phyloP scores from a whole-genome alignment of 192 early-diverging fungal species.

The Phycomyces blakesleeanus region DNA sequence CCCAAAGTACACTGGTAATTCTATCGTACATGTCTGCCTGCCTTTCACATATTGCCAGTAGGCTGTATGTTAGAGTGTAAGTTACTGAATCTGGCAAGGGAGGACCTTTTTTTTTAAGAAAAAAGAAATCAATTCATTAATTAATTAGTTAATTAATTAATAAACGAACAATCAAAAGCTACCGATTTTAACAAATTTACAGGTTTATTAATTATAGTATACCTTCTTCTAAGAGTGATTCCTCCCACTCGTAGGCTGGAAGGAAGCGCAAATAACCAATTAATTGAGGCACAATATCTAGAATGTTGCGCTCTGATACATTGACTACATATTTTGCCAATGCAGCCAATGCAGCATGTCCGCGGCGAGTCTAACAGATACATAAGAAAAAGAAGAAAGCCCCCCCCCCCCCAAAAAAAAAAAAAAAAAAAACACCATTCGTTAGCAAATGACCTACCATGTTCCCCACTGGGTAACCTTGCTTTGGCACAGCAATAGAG shows the following conservation, averaged over 20 bases:
- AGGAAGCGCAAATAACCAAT: constrained; percentile 28
- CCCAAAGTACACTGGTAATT: constrained; percentile 26
- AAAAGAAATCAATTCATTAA: too few relatives aligned
- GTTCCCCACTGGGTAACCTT: neutral
- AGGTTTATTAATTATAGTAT: neutral
- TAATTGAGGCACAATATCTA: constrained; percentile 17
- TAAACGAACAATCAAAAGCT: neutral
- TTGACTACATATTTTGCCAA: constrained; percentile 22
- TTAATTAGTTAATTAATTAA: too few relatives aligned
- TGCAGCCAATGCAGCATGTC: constrained; percentile 25
- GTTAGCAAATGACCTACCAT: constrained; percentile 5
- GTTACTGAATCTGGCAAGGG: constrained; percentile 33
- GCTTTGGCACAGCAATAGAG: neutral
- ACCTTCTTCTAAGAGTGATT: constrained; percentile 27
- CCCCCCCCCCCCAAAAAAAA: too few relatives aligned
- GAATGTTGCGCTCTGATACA: constrained; percentile 11
- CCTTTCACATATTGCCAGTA: constrained; percentile 25
- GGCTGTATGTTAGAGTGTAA: constrained; percentile 33
- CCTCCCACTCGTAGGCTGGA: constrained; percentile 26
- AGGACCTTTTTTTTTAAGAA: constrained; percentile 14
- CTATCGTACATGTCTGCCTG: too few relatives aligned
- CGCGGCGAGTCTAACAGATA: constrained; percentile 21
- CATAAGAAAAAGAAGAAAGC: neutral
- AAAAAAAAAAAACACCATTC: too few relatives aligned
- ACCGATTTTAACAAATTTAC: constrained; percentile 1